Percentiles rank a stretch among this genome's conserved stretches.
phyloP scores from a whole-genome alignment of 768 basidiomycete species.

The Leucogyrophana mollusca region DNA sequence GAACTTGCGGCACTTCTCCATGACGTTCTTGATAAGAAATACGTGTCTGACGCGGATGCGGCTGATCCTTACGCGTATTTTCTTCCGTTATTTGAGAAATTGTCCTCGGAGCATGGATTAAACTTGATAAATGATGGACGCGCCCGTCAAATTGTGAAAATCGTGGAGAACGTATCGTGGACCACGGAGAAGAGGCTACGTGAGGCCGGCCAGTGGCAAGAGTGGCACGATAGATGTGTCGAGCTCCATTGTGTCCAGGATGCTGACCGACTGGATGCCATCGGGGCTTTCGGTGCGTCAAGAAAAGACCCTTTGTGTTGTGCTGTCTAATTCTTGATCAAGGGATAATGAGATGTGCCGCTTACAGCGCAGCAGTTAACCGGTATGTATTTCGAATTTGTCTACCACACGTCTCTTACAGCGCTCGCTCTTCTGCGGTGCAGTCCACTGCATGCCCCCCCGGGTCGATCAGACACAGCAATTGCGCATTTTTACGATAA shows the following conservation, averaged over 20 bases:
- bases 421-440: no score
- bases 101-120: constrained; percentile 41
- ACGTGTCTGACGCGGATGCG: constrained; percentile 55
- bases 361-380: constrained; percentile 57
- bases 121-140: constrained; percentile 63
- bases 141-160: constrained; percentile 50
- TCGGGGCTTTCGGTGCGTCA: constrained; percentile 70
- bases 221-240: constrained; percentile 68
- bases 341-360: constrained; percentile 70
- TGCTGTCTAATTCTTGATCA: not conserved
- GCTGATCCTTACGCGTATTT: constrained; percentile 66
- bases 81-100: constrained; percentile 57
- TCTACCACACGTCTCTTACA: constrained; percentile 12
- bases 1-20: constrained; percentile 89
- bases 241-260: constrained; percentile 86
- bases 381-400: constrained; percentile 32
- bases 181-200: constrained; percentile 74
- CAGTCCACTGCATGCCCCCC: constrained; percentile 45
- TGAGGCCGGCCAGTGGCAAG: constrained; percentile 50
- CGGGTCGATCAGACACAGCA: constrained; percentile 54
- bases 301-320: not conserved
- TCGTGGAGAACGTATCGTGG: constrained; percentile 85
- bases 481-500: constrained; percentile 88
- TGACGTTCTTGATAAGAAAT: constrained; percentile 87
- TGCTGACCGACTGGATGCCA: constrained; percentile 76